These are phyloP conservation scores for Podospora pseudocomata DNA, from an alignment of 495 filamentous ascomycete genomes.

Conservation along the genomic window DNA sequence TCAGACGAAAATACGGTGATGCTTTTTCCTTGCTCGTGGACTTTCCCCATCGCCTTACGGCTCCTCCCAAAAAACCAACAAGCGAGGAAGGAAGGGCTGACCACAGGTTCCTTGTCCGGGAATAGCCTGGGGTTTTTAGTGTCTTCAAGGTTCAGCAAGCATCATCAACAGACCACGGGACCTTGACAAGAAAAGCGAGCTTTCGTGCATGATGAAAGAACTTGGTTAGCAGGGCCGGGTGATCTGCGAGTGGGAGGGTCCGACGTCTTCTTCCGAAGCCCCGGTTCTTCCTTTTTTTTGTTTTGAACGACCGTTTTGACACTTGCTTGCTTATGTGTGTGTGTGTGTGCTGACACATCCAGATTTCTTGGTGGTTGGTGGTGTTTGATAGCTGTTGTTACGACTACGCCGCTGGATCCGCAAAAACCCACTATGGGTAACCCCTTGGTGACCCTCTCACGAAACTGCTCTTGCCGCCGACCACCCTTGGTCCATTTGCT, in stretches of 20 bases:
- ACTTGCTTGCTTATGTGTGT: neutral
- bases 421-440: constrained; percentile 8
- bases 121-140: neutral
- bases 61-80: neutral
- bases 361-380: neutral
- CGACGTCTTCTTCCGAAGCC: neutral
- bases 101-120: neutral
- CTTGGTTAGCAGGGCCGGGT: constrained; percentile 1
- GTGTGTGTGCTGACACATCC: constrained; percentile 5
- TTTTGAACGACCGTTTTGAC: neutral
- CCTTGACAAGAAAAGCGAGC: neutral
- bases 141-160: neutral
- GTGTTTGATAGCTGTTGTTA: neutral
- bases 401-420: constrained; percentile 1
- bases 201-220: neutral
- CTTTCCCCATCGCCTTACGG: too few relatives aligned
- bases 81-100: neutral
- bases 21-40: too few relatives aligned
- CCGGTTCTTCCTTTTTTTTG: neutral
- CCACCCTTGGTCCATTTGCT: constrained; percentile 11
- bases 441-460: constrained; percentile 36
- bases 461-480: constrained; percentile 44
- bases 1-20: too few relatives aligned
- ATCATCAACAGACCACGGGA: neutral
- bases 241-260: neutral